phyloP scores from a whole-genome alignment of 2,329 filamentous ascomycete species.

The Hymenoscyphus scutula region DNA sequence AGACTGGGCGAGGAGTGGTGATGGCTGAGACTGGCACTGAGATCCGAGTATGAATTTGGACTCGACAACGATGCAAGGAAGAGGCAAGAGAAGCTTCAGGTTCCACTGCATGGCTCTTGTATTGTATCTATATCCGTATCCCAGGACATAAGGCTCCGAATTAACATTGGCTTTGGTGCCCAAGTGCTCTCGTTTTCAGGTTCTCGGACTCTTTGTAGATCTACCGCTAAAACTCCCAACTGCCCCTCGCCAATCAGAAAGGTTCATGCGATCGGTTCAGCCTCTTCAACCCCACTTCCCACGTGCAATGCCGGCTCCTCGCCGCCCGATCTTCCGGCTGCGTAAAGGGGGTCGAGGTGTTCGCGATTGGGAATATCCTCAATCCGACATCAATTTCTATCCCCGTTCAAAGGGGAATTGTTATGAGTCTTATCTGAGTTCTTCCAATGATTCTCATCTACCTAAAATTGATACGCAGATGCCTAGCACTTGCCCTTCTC shows the following conservation, averaged over 20 bases:
- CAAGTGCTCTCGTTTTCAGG: background rate
- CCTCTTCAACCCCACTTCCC: background rate
- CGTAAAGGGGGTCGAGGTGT: too few species aligned
- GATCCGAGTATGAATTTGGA: background rate
- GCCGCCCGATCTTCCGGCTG: background rate
- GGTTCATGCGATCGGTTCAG: background rate
- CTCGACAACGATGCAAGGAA: background rate
- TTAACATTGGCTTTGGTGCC: background rate
- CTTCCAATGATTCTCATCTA: too few species aligned
- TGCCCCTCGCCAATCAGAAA: background rate
- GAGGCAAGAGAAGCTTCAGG: background rate
- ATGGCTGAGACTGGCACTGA: background rate
- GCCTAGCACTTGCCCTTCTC: too few species aligned
- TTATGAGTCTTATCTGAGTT: too few species aligned
- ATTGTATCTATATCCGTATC: background rate
- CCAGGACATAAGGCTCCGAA: background rate
- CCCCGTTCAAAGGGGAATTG: too few species aligned
- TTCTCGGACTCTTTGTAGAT: background rate
- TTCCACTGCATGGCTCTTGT: background rate
- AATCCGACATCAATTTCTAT: too few species aligned
- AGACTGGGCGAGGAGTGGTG: background rate
- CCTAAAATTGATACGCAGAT: too few species aligned
- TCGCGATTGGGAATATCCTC: too few species aligned
- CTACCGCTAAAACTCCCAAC: background rate
- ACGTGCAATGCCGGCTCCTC: background rate